Conservation (phyloP, 208 protist species). For the Crithidia bombi region DNA sequence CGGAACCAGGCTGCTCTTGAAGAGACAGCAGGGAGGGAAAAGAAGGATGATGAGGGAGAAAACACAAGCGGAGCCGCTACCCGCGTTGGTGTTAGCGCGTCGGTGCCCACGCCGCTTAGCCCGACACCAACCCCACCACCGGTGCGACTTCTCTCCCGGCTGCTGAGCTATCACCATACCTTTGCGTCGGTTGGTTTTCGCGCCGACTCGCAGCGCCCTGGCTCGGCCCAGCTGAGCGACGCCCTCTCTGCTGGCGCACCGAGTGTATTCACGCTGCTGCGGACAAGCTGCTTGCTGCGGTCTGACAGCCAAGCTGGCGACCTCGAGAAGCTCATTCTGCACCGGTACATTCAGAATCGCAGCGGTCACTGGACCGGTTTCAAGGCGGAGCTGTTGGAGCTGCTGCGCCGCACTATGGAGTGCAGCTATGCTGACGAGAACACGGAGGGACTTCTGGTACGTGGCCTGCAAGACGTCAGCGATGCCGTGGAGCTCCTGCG, state of each 20-base stretch:
- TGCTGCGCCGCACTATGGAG: constrained; percentile 42
- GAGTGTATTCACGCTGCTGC: constrained; percentile 85
- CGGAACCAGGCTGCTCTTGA: constrained; percentile 2
- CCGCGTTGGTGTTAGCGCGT: no score
- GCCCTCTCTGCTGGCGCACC: constrained; percentile 76
- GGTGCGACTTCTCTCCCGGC: constrained; percentile 27
- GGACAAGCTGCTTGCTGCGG: constrained; percentile 59
- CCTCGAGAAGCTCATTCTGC: constrained; percentile 48
- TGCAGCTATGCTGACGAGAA: neutral
- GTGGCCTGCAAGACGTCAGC: neutral
- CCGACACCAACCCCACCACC: constrained; percentile 1
- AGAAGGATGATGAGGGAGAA: neutral
- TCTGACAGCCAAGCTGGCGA: constrained; percentile 13
- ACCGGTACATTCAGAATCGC: constrained; percentile 87
- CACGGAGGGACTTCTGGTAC: neutral
- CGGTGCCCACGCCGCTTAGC: constrained; percentile 3
- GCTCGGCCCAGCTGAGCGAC: constrained; percentile 65
- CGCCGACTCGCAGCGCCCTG: constrained; percentile 58
- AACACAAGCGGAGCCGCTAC: no score
- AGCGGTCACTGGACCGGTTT: constrained; percentile 70
- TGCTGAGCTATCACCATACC: constrained; percentile 73
- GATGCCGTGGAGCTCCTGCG: constrained; percentile 8
- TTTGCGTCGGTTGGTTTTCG: constrained; percentile 73
- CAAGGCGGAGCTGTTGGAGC: constrained; percentile 44
- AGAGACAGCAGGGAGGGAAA: neutral